Base-by-base conservation (phyloP, 805 yeast genomes). In the Teunomyces barrocoloradensis region DNA sequence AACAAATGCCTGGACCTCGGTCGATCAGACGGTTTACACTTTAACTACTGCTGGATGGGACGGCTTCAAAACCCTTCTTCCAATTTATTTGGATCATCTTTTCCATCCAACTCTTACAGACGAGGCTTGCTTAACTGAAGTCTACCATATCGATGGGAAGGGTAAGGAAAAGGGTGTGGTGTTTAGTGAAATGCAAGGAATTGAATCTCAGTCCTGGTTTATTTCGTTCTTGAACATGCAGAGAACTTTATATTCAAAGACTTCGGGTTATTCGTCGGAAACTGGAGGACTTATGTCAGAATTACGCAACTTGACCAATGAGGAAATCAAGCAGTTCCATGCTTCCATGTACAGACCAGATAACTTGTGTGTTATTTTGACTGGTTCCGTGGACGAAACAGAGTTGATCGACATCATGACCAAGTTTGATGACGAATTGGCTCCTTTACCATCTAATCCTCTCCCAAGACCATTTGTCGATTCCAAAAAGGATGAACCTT, bases 1-100 rank as follows among this genome's bases (percentile, higher is more conserved):
- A 4, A 94, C 98, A 0, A 94, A 94, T 61, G 99, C 99, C 0
- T 91, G 97, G 97, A 94, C 99, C 0, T 89, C 86, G 0, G 89
- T 94, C 4, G 98, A 94, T 66, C 96, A 89, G 61, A 94, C 99
- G 0, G 97, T 90, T 1, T 94, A 94, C 58, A 89, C 97, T 2
- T 73, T 94, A 47, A 79, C 86, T 6, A 83, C 96, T 33, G 98
- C 98, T 0, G 98, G 98, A 7, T 91, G 97, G 96, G 89, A 88
- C 47, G 98, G 97, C 1, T 94, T 94, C 68, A 80, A 79, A 42
- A 77, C 83, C 51, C 69, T 94, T 25, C 75, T 94, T 27, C 98
- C 99, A 0, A 84, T 90, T 3, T 94, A 92, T 63, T 67, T 94
- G 54, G 98, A 94, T 61, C 98, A 94, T 62, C 67, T 94, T 20